Conservation (phyloP, 805 yeast species). For the Ogataea allantospora region DNA sequence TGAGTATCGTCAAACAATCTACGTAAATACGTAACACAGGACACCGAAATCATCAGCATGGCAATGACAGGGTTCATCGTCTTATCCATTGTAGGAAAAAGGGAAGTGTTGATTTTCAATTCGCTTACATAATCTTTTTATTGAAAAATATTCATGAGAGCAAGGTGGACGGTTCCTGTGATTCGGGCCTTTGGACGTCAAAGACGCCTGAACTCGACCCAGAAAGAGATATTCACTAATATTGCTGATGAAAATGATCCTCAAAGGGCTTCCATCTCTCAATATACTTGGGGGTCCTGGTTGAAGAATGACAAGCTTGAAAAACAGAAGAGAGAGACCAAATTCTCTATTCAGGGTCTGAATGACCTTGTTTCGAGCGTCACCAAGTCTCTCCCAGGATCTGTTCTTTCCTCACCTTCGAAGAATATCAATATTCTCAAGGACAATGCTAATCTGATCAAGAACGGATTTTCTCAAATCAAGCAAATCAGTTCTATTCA, state of each 20-base stretch:
- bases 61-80: not conserved
- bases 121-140: constrained; percentile 6
- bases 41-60: constrained; percentile 3
- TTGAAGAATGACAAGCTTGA: constrained; percentile 72
- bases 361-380: constrained; percentile 46
- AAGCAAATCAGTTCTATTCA: constrained; percentile 79
- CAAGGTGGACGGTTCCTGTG: constrained; percentile 7
- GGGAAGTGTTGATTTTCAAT: not conserved
- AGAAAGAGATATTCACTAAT: constrained; percentile 47
- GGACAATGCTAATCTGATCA: constrained; percentile 23
- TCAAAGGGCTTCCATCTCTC: constrained; percentile 68
- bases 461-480: constrained; percentile 35
- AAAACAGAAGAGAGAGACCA: constrained; percentile 73
- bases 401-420: constrained; percentile 31
- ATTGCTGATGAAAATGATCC: constrained; percentile 64
- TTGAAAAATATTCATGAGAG: constrained; percentile 7
- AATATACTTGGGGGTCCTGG: constrained; percentile 97
- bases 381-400: constrained; percentile 2
- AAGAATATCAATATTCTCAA: constrained; percentile 21
- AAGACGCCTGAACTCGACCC: constrained; percentile 14
- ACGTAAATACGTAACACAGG: constrained; percentile 52
- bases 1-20: constrained; percentile 56
- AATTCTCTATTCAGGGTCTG: constrained; percentile 78
- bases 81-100: not conserved
- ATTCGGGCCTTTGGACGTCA: constrained; percentile 6